Percentiles rank a stretch among this genome's conserved stretches.
Evolutionary conservation across 2,329 filamentous ascomycete species (phyloP).

Genomic region (Nemania serpens): DNA sequence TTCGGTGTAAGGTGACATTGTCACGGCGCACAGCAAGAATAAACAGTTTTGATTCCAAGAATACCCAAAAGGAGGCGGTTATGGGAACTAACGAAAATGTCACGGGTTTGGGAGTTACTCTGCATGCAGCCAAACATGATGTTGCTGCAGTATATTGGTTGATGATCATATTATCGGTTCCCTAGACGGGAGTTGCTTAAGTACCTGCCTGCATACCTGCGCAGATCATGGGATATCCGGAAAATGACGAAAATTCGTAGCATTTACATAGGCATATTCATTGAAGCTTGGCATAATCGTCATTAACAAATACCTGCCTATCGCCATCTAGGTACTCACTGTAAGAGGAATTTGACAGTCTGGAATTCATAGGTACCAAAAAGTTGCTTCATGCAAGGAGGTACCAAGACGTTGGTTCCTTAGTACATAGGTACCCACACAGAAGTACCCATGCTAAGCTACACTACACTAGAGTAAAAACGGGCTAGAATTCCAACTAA

Average conservation of each 20-base stretch:
- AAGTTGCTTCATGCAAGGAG: too few species aligned
- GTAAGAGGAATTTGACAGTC: too few species aligned
- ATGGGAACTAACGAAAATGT: slow-evolving; percentile 15
- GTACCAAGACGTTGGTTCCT: too few species aligned
- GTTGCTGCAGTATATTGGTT: slow-evolving; percentile 8
- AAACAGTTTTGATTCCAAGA: slow-evolving; percentile 19
- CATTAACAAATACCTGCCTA: neutral
- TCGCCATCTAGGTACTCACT: neutral
- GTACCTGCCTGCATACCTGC: neutral
- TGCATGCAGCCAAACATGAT: slow-evolving; percentile 8
- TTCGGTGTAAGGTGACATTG: slow-evolving; percentile 16
- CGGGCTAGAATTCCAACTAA: slow-evolving; percentile 1
- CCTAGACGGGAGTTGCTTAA: neutral
- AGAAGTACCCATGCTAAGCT: too few species aligned
- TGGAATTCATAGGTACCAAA: too few species aligned
- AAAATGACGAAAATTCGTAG: slow-evolving; percentile 2
- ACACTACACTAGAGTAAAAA: too few species aligned
- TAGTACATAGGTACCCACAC: too few species aligned
- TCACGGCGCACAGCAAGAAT: slow-evolving; percentile 20
- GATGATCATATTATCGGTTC: neutral
- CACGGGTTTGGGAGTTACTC: slow-evolving; percentile 12
- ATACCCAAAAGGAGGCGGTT: slow-evolving; percentile 23
- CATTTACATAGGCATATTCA: slow-evolving; percentile 12
- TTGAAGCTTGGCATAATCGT: neutral
- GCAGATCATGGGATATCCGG: neutral